Evolutionary conservation across 164 flowering plant genomes (phyloP), one percentile per base, ranked within the genome.

Genomic region (Liriodendron chinense): DNA sequence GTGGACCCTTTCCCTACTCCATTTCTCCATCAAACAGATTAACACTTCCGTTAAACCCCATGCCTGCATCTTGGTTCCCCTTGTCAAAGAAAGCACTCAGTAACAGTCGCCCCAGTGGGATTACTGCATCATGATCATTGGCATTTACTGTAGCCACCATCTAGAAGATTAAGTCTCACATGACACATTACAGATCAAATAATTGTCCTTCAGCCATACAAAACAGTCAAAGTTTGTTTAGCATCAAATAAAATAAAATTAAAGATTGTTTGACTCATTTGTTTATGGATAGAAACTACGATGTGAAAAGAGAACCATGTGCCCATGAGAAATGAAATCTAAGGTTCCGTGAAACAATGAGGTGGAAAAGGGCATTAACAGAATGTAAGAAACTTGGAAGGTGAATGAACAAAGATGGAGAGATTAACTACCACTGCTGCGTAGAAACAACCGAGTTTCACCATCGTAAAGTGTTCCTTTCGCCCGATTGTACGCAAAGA

Each of bases 381-480:
- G 8, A 56, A 47, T 47, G 18, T 70, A 23, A 10, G 23, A 9
- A 53, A 70, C 56, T n/a, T 23, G 7, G 34, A 70, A 43, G 22
- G 28, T 7, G 63, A 61, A 43, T n/a, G 26, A 48, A 18, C 59
- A 47, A 48, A 69, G 47, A 16, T 72, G 73, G 34, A 71, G 0
- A 9, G 70, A n/a, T 18, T 18, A 56, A 67, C 7, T 87, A 94
- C 99, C 98, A 86, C 72, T 87, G 75, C 68, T 81, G 24, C 91
- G 96, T 18, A 96, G 92, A 78, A 94, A 96, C 22, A 96, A 82
- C 75, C 99, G 88, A 62, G 99, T 96, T 89, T 96, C 93, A 70
- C 99, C 99, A 86, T 96, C 99, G 81, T 96, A 96, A 78, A 96
- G 94, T 1, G 97, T 90, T 81, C 99, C 99, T 79, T 89, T 88